Conservation (phyloP, 1,284 basidiomycete species). For the Pseudozyma sp. region DNA sequence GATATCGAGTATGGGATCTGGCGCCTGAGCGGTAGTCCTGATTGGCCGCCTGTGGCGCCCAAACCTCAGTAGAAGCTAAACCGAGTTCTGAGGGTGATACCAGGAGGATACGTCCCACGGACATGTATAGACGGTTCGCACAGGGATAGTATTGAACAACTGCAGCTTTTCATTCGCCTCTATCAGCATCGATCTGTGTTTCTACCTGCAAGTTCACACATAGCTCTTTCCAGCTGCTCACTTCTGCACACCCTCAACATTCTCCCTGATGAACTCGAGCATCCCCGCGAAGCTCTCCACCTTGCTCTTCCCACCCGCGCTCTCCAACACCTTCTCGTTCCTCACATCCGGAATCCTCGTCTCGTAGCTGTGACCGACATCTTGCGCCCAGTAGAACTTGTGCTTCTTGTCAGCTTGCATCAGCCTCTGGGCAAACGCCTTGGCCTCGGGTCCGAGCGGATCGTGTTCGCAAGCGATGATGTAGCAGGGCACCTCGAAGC, state of each 20-base stretch:
- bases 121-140: background rate
- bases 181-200: too few relatives aligned
- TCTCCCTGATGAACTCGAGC: conserved; percentile 24
- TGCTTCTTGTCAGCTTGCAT: conserved; percentile 14
- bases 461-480: conserved; percentile 49
- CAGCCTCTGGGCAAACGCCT: conserved; percentile 14
- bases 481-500: conserved; percentile 31
- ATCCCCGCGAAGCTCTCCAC: conserved; percentile 30
- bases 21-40: conserved; percentile 34
- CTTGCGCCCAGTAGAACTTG: conserved; percentile 29
- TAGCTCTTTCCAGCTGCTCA: background rate
- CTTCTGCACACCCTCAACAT: conserved; percentile 11
- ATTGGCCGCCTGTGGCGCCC: conserved; percentile 37
- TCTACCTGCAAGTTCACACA: too few relatives aligned
- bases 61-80: background rate
- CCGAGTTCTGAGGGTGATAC: too few relatives aligned
- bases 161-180: too few relatives aligned
- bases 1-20: conserved; percentile 59
- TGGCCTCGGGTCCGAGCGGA: conserved; percentile 30
- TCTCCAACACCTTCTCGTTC: conserved; percentile 3
- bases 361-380: conserved; percentile 40
- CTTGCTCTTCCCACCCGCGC: conserved; percentile 27
- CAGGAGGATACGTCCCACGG: too few relatives aligned
- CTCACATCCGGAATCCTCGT: conserved; percentile 34
- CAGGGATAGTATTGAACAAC: too few relatives aligned